Evolutionary conservation across 768 basidiomycete species (phyloP), one percentile per base, ranked within the genome.

Genomic region (Cystobasidium tubakii): DNA sequence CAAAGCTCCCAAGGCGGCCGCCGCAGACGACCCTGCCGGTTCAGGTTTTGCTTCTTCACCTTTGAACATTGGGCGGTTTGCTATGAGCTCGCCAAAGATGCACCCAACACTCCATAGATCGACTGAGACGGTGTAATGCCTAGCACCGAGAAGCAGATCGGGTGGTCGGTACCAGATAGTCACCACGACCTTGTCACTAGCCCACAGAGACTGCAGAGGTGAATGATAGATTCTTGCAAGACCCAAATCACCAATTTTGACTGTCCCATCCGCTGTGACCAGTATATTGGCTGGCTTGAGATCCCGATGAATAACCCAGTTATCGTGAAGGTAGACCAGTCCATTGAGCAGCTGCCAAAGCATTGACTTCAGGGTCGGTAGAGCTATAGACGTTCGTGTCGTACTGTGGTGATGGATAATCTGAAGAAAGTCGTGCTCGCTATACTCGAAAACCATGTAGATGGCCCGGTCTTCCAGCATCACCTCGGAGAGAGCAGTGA

Each of bases 91-190:
- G 0, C 94, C 96, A 82, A 95, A 89, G 54, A 99, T 97, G 80
- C 96, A 99, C 0, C 94, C 96, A 4, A 98, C 88, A 29, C 96
- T 94, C 96, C 96, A 99, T 67, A 92, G 88, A 80, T 99, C 83
- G 46, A 98, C 88, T 2, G 94, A 90, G 77, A 91, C 92, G 77
- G 96, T 95, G 81, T 99, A 99, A 81, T 99, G 96, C 76, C 93
- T 92, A 0, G 95, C 92, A 31, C 96, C 95, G 83, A 99, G 85
- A 12, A 99, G 85, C 1, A 99, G 86, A 80, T 99, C 96, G 0
- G 96, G 96, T 7, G 92, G 92, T 66, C 96, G 90, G 80, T 99
- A 99, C 96, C 96, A 98, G 79, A 99, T 98, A 0, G 96, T 99
- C 15, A 99, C 96, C 42, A 98, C 96, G 31, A 99, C 94, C 79